phyloP scores from a whole-genome alignment of 2,329 filamentous ascomycete genomes.

The Cladophialophora bantiana region DNA sequence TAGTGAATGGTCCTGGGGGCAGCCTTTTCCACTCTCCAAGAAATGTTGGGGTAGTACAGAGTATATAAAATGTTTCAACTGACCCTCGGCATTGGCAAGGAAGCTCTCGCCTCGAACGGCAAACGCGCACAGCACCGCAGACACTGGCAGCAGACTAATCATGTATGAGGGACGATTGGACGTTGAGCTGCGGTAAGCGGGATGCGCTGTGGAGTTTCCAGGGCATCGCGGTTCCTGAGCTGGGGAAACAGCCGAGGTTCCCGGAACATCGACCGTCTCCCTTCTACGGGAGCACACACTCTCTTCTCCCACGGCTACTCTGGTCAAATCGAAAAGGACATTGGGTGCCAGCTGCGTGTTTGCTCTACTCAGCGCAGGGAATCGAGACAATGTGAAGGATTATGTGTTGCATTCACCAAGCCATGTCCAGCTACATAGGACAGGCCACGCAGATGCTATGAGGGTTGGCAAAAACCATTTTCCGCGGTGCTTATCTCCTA shows the following conservation, averaged over 20 bases:
- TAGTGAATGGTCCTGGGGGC: background rate
- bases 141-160: conserved; percentile 5
- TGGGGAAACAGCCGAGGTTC: conserved; percentile 12
- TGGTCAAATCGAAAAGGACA: conserved; percentile 2
- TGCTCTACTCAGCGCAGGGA: background rate
- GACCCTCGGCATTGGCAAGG: conserved; percentile 16
- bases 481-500: background rate
- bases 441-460: background rate
- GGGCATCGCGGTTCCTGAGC: background rate
- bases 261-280: background rate
- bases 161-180: background rate
- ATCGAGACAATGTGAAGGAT: background rate
- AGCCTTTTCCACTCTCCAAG: background rate
- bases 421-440: background rate
- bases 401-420: background rate
- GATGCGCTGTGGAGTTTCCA: background rate
- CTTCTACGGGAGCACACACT: background rate
- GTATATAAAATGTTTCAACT: conserved; percentile 14
- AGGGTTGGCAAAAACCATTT: background rate
- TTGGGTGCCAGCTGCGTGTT: background rate
- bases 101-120: conserved; percentile 3
- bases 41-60: background rate
- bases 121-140: background rate
- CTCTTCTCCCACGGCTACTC: background rate
- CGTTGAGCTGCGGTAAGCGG: conserved; percentile 1